A percentile compares a stretch with the other conserved stretches of the same genome.
These are phyloP conservation scores for Tolypocladium nubicola DNA, from an alignment of 2,329 filamentous ascomycete species.

Conservation along the genomic window DNA sequence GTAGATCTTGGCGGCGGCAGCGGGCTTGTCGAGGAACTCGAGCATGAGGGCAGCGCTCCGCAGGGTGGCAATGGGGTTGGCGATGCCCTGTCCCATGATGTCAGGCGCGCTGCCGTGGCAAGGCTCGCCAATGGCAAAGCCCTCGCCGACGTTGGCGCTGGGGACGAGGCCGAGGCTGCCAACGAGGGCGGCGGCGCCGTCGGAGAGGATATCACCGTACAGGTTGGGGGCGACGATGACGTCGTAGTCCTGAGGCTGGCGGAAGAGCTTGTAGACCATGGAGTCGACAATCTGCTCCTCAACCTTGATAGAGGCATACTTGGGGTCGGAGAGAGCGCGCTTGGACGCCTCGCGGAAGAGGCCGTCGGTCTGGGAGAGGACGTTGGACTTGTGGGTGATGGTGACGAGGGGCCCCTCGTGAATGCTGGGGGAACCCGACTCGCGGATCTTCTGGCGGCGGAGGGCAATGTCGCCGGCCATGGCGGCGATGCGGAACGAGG, in stretches of 20 bases:
- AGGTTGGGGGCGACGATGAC: slow-evolving; percentile 96
- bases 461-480: slow-evolving; percentile 95
- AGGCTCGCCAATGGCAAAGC: slow-evolving; percentile 93
- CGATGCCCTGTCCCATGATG: slow-evolving; percentile 84
- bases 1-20: slow-evolving; percentile 83
- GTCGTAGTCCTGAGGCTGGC: slow-evolving; percentile 89
- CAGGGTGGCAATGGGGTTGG: slow-evolving; percentile 93
- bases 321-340: slow-evolving; percentile 54
- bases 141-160: slow-evolving; percentile 87
- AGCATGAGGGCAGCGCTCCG: slow-evolving; percentile 89
- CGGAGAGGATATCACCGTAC: slow-evolving; percentile 93
- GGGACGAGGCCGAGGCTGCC: slow-evolving; percentile 88
- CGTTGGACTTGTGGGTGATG: slow-evolving; percentile 97
- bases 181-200: slow-evolving; percentile 88
- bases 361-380: slow-evolving; percentile 90
- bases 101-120: slow-evolving; percentile 95
- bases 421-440: slow-evolving; percentile 44
- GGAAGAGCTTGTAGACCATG: slow-evolving; percentile 99
- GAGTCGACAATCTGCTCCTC: slow-evolving; percentile 99
- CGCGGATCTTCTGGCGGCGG: slow-evolving; percentile 71
- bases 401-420: slow-evolving; percentile 70
- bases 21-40: slow-evolving; percentile 83
- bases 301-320: slow-evolving; percentile 55
- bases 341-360: slow-evolving; percentile 79
- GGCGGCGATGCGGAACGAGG: slow-evolving; percentile 73